Evolutionary conservation across 2,329 filamentous ascomycete genomes (phyloP), one percentile per base, ranked within the genome.

Genomic region (Myriosclerotinia scirpicola): DNA sequence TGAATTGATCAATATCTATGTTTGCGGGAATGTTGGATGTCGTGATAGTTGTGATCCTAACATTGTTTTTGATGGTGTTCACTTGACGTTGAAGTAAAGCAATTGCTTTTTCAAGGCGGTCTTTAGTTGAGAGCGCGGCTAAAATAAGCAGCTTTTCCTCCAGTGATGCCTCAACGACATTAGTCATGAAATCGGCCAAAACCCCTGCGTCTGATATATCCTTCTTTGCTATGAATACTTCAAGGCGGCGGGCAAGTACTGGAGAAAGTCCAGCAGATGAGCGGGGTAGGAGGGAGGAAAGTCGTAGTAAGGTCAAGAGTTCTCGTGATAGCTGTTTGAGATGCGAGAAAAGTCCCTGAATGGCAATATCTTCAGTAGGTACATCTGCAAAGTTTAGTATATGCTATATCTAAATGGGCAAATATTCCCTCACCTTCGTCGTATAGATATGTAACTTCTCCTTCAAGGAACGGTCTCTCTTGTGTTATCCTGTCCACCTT

Each of bases 181-280:
- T 96, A 50, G 92, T 90, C 92, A 99, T 97, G 77, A 98, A 98
- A 77, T 99, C 95, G 8, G 95, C 94, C 12, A 99, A 83, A 11
- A 87, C 81, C 2, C 94, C 94, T 1, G 93, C 93, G 72, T 98
- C 93, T 53, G 86, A 83, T 61, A 95, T 77, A 67, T 92, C 88
- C 76, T 95, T 96, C 77, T 90, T 88, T 42, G 88, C 84, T 70
- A 99, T 97, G 78, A 92, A 95, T 64, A 93, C 80, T 75, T 98
- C 93, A 54, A 99, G 85, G 63, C 93, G 87, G 61, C 93, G 87
- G 0, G 92, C 92, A 63, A 98, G 84, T n/a, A 94, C 81, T 0
- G 94, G 93, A 4, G 93, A 93, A 20, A 98, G 80, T 5, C 84
- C 84, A 58, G 84, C 81, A 36, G 87, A 86, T 53, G 86, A 84